A percentile compares a stretch with the other conserved stretches of the same genome.
Evolutionary conservation across 352 stramenopile genomes (phyloP).

Genomic region (Phytophthora parvispora): DNA sequence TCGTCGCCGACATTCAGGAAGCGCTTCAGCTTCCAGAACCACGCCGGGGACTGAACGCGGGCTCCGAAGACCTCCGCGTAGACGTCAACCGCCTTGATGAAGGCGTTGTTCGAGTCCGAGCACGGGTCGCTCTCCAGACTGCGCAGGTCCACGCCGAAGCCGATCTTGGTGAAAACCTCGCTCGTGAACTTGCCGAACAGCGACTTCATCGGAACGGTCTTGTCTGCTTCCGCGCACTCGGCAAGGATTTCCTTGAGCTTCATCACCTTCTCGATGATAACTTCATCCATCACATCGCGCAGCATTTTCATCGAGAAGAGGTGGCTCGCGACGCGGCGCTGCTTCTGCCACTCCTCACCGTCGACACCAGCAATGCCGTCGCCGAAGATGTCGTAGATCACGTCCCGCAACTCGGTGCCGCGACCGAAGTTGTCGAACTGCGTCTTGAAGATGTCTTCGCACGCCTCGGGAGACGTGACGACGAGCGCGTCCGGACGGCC

Average conservation of each 20-base stretch:
- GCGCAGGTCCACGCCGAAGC: constrained; percentile 68
- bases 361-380: constrained; percentile 60
- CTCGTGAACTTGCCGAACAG: constrained; percentile 67
- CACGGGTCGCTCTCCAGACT: constrained; percentile 26
- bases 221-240: constrained; percentile 7
- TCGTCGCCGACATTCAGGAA: constrained; percentile 34
- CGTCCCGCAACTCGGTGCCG: constrained; percentile 28
- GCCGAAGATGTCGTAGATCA: constrained; percentile 54
- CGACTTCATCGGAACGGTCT: constrained; percentile 39
- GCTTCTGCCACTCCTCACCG: constrained; percentile 50
- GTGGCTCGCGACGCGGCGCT: constrained; percentile 75
- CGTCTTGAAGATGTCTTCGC: constrained; percentile 43
- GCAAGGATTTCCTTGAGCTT: constrained; percentile 38
- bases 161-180: constrained; percentile 79
- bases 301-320: constrained; percentile 66
- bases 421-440: constrained; percentile 63
- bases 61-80: constrained; percentile 24
- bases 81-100: constrained; percentile 52
- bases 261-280: constrained; percentile 36
- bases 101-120: constrained; percentile 30
- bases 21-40: constrained; percentile 45
- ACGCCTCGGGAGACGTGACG: constrained; percentile 38
- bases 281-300: constrained; percentile 34
- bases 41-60: constrained; percentile 44
- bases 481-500: constrained; percentile 45